Conservation (phyloP, 2,329 filamentous ascomycete species). For the Fusarium nematophilum region DNA sequence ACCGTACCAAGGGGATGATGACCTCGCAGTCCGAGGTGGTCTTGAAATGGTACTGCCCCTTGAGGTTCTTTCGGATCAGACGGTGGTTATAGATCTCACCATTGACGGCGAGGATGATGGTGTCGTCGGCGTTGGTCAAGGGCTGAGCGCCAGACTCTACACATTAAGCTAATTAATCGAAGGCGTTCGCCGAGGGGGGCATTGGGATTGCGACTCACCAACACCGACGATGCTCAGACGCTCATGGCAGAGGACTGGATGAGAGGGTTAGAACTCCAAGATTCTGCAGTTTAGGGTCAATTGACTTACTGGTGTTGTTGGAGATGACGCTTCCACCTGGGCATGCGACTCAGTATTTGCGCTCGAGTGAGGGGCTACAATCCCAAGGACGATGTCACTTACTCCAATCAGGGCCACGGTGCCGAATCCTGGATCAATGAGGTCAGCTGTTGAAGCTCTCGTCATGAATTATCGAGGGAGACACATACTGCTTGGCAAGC, state of each 20-base stretch:
- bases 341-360: slow-evolving; percentile 46
- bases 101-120: slow-evolving; percentile 94
- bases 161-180: slow-evolving; percentile 29
- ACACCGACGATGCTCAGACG: slow-evolving; percentile 97
- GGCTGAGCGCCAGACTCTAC: slow-evolving; percentile 95
- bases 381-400: slow-evolving; percentile 57
- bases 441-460: slow-evolving; percentile 24
- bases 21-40: slow-evolving; percentile 99
- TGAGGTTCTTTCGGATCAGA: slow-evolving; percentile 87
- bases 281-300: slow-evolving; percentile 18
- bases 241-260: slow-evolving; percentile 91
- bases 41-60: slow-evolving; percentile 93
- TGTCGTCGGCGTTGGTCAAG: slow-evolving; percentile 89
- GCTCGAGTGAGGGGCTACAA: slow-evolving; percentile 8
- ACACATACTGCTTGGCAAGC: slow-evolving; percentile 88
- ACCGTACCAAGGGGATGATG: slow-evolving; percentile 90
- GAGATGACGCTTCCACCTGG: slow-evolving; percentile 87
- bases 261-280: slow-evolving; percentile 42
- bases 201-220: slow-evolving; percentile 66
- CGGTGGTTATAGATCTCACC: slow-evolving; percentile 99
- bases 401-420: slow-evolving; percentile 99
- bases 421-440: slow-evolving; percentile 75
- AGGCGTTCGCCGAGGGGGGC: slow-evolving; percentile 12
- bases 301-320: slow-evolving; percentile 86
- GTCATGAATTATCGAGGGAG: not conserved